These are phyloP conservation scores for Colletotrichum sp. DNA, from an alignment of 2,329 filamentous ascomycete species.

Conservation along the genomic window DNA sequence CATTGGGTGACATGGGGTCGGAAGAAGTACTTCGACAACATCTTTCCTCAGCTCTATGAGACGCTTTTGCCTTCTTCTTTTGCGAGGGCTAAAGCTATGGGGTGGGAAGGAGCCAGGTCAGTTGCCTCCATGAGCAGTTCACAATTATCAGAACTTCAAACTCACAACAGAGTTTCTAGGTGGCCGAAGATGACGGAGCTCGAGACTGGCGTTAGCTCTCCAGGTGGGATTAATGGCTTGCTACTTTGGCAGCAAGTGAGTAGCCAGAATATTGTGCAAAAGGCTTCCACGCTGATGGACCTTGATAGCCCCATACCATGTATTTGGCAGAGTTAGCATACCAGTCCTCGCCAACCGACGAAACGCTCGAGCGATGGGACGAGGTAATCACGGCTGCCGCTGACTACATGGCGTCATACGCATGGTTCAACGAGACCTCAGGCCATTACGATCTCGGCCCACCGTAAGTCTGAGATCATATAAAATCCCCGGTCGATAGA, in stretches of 20 bases:
- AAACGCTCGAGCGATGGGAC: conserved; percentile 58
- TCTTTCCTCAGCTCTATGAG: conserved; percentile 33
- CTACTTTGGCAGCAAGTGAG: conserved; percentile 63
- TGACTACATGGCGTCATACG: conserved; percentile 65
- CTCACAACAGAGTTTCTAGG: not conserved
- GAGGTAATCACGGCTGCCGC: conserved; percentile 53
- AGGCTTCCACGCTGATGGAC: not conserved
- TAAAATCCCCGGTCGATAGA: too few relatives aligned
- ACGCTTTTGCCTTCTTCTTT: conserved; percentile 27
- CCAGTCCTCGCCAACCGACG: conserved; percentile 25
- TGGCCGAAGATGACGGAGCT: conserved; percentile 61
- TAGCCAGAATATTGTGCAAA: not conserved
- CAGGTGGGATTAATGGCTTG: conserved; percentile 65
- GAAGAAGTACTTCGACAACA: conserved; percentile 37
- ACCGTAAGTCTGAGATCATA: conserved; percentile 29
- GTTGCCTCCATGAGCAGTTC: not conserved
- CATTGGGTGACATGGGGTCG: conserved; percentile 46
- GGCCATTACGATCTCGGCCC: conserved; percentile 54
- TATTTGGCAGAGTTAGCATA: conserved; percentile 60
- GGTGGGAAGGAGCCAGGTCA: conserved; percentile 31
- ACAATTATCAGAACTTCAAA: accelerated
- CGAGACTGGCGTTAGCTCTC: conserved; percentile 24
- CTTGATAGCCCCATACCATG: conserved; percentile 54
- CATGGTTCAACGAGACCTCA: conserved; percentile 57
- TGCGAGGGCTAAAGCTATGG: conserved; percentile 29